These are phyloP conservation scores for Echeveria elegans DNA, from an alignment of 164 flowering plant genomes.

Conservation along the genomic window DNA sequence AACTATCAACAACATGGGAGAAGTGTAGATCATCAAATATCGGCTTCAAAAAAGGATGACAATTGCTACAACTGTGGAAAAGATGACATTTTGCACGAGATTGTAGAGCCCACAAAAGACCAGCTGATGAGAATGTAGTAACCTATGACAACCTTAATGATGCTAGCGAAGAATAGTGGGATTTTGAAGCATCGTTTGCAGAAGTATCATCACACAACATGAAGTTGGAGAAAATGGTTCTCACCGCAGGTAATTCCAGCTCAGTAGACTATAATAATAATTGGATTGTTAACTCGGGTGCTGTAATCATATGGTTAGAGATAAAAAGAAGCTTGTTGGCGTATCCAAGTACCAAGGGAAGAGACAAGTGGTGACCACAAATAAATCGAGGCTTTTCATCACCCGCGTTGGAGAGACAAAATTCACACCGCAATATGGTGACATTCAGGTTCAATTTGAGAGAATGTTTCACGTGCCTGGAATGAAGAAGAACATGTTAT, in stretches of 20 bases:
- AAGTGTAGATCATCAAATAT: too few relatives aligned
- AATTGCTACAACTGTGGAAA: constrained; percentile 9
- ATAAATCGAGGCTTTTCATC: background rate
- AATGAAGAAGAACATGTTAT: constrained; percentile 4
- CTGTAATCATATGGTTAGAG: background rate
- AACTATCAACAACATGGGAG: too few relatives aligned
- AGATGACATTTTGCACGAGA: constrained; percentile 8
- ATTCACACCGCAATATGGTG: background rate
- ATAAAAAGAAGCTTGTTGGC: background rate
- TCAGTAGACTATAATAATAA: too few relatives aligned
- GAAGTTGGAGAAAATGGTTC: too few relatives aligned
- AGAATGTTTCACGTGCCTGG: constrained; percentile 1
- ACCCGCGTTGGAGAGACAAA: background rate
- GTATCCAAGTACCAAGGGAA: background rate
- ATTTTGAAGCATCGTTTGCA: constrained; percentile 6
- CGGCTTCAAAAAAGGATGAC: background rate
- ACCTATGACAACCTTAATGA: background rate
- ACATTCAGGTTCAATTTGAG: background rate
- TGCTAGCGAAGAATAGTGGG: constrained; percentile 8
- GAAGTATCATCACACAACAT: too few relatives aligned
- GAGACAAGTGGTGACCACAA: background rate
- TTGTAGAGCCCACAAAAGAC: constrained; percentile 9
- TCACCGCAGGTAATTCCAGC: too few relatives aligned
- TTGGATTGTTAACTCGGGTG: too few relatives aligned
- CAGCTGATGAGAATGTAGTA: constrained; percentile 4